A percentile compares a stretch with the other conserved stretches of the same genome.
These are phyloP conservation scores for Misopates orontium DNA, from an alignment of 257 asterid genomes.

Conservation along the genomic window DNA sequence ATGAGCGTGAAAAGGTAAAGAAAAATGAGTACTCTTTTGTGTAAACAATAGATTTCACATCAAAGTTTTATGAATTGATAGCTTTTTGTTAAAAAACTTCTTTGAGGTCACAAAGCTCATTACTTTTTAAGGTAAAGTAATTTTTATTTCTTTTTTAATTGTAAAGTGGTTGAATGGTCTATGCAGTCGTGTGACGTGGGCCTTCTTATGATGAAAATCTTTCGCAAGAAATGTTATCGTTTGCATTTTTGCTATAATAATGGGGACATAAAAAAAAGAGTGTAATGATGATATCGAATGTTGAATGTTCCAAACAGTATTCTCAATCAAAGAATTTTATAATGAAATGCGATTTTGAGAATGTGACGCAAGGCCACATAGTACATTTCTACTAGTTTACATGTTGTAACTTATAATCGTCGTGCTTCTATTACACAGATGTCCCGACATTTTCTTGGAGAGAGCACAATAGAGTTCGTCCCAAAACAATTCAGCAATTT, in stretches of 20 bases:
- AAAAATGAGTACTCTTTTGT: conserved; percentile 21
- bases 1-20: conserved; percentile 16
- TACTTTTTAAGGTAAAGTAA: too few relatives aligned
- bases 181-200: conserved; percentile 31
- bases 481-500: too few relatives aligned
- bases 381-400: too few relatives aligned
- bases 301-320: not conserved
- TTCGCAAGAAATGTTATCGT: conserved; percentile 2
- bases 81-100: conserved; percentile 21
- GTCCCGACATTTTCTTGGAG: too few relatives aligned
- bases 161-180: conserved; percentile 23
- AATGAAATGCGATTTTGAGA: not conserved
- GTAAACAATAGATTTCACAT: conserved; percentile 16
- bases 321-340: not conserved
- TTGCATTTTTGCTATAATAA: not conserved
- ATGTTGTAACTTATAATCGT: too few relatives aligned
- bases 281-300: not conserved
- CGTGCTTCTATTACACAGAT: too few relatives aligned
- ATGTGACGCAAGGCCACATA: not conserved
- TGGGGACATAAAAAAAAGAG: not conserved
- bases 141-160: not conserved
- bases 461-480: too few relatives aligned
- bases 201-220: conserved; percentile 13
- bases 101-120: conserved; percentile 9
- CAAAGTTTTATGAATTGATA: not conserved